phyloP scores from a whole-genome alignment of 208 protist genomes.

The Leishmania tropica region DNA sequence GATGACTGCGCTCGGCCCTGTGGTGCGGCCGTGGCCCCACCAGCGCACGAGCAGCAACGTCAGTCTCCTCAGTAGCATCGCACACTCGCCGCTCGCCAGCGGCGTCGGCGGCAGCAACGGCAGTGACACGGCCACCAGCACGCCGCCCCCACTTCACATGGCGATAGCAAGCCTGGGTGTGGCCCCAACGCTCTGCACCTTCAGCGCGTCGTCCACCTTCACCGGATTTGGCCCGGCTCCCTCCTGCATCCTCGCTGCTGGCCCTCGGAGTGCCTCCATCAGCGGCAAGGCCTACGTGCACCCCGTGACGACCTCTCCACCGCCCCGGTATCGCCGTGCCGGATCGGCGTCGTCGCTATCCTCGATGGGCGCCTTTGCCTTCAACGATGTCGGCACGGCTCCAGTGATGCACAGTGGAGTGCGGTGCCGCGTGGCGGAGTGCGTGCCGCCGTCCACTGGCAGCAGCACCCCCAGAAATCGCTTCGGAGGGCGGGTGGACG shows the following conservation, averaged over 20 bases:
- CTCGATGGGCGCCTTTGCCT: constrained; percentile 29
- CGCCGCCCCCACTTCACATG: not conserved
- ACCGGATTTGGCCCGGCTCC: not conserved
- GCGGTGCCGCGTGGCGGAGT: not conserved
- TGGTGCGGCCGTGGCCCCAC: not conserved
- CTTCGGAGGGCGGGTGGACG: not conserved
- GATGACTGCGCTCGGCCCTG: not conserved
- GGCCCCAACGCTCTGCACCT: not conserved
- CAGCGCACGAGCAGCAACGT: constrained; percentile 7
- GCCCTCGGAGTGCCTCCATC: not conserved
- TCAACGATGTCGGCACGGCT: constrained; percentile 14
- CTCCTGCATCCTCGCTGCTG: not conserved
- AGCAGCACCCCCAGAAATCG: not conserved
- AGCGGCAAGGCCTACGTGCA: not conserved
- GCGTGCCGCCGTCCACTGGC: not conserved
- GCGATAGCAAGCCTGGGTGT: not conserved
- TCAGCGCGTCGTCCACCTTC: not conserved
- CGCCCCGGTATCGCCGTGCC: not conserved
- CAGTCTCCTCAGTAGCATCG: not conserved
- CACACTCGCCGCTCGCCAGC: not conserved
- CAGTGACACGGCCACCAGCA: not conserved
- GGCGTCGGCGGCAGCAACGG: not conserved
- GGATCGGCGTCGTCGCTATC: constrained; percentile 16
- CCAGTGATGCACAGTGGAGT: constrained; percentile 22
- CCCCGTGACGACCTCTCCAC: constrained; percentile 12